phyloP scores from a whole-genome alignment of 352 stramenopile species.

The Pythium guiyangense region DNA sequence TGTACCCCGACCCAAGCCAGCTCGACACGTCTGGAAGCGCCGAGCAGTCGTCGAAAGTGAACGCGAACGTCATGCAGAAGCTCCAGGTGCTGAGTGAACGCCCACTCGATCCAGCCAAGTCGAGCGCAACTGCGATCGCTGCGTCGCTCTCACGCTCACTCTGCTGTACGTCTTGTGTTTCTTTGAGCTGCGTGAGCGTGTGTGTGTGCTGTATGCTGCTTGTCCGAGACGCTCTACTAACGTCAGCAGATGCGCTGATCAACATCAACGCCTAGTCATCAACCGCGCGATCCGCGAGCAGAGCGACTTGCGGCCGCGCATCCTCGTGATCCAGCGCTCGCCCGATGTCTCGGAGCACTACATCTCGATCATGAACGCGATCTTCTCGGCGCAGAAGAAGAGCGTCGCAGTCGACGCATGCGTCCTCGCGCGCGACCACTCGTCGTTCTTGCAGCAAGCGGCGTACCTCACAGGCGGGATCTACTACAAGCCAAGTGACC shows the following conservation, averaged over 20 bases:
- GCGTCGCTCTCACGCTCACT: slow-evolving; percentile 69
- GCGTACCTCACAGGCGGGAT: slow-evolving; percentile 84
- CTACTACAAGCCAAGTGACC: slow-evolving; percentile 81
- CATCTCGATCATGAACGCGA: slow-evolving; percentile 89
- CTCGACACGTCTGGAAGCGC: slow-evolving; percentile 55
- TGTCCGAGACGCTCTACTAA: neutral
- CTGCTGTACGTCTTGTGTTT: slow-evolving; percentile 47
- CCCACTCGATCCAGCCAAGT: slow-evolving; percentile 42
- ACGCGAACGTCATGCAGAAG: slow-evolving; percentile 64
- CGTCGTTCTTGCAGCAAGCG: slow-evolving; percentile 85
- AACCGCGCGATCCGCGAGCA: slow-evolving; percentile 82
- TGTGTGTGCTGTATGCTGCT: neutral
- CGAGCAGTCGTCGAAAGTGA: slow-evolving; percentile 72
- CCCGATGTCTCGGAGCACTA: slow-evolving; percentile 85
- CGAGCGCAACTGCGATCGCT: slow-evolving; percentile 65
- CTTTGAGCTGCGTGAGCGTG: too few relatives aligned
- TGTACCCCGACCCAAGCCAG: slow-evolving; percentile 69
- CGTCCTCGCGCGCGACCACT: slow-evolving; percentile 68
- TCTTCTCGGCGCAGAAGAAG: slow-evolving; percentile 89
- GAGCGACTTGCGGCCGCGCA: slow-evolving; percentile 65
- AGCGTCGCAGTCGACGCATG: slow-evolving; percentile 78
- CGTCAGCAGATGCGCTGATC: slow-evolving; percentile 2
- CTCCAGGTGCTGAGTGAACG: slow-evolving; percentile 49
- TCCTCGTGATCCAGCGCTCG: slow-evolving; percentile 82
- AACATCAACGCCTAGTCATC: slow-evolving; percentile 58